Percentiles rank a stretch among this genome's conserved stretches.
Conservation (phyloP, 345 rosid species). For the Dipteronia sinensis region DNA sequence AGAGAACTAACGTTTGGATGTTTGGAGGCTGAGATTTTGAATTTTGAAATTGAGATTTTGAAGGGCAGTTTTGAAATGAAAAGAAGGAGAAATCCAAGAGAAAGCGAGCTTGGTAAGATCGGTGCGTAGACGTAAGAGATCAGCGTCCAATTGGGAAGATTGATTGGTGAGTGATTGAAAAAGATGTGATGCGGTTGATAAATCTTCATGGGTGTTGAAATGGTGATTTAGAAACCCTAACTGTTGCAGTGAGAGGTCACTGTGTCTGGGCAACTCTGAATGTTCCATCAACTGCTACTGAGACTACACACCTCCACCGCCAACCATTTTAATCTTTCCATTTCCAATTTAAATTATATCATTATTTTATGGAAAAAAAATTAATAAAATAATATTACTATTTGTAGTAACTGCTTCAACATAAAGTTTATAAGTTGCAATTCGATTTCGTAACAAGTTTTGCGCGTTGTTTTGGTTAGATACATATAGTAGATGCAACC, state of each 20-base stretch:
- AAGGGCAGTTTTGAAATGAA: slow-evolving; percentile 46
- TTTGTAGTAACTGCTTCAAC: no score
- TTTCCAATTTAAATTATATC: no score
- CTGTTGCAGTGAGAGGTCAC: slow-evolving; percentile 33
- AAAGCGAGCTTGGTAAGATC: slow-evolving; percentile 49
- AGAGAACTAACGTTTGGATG: slow-evolving; percentile 30
- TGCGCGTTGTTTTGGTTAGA: no score
- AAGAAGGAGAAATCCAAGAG: slow-evolving; percentile 70
- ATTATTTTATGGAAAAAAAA: no score
- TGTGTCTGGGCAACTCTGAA: slow-evolving; percentile 35
- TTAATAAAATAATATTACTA: no score
- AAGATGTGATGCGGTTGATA: slow-evolving; percentile 40
- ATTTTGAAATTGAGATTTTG: slow-evolving; percentile 36
- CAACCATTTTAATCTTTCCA: no score
- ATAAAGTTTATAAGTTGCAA: no score
- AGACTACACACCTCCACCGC: no score
- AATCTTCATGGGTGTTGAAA: slow-evolving; percentile 46
- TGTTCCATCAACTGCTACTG: no score
- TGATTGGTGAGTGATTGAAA: slow-evolving; percentile 34
- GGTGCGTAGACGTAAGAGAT: slow-evolving; percentile 42
- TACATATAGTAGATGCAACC: no score
- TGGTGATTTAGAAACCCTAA: slow-evolving; percentile 44
- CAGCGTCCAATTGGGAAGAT: slow-evolving; percentile 36
- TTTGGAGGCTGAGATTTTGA: slow-evolving; percentile 43
- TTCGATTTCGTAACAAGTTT: no score